These are phyloP conservation scores for Colletotrichum sp. DNA, from an alignment of 2,329 filamentous ascomycete species.

Conservation along the genomic window DNA sequence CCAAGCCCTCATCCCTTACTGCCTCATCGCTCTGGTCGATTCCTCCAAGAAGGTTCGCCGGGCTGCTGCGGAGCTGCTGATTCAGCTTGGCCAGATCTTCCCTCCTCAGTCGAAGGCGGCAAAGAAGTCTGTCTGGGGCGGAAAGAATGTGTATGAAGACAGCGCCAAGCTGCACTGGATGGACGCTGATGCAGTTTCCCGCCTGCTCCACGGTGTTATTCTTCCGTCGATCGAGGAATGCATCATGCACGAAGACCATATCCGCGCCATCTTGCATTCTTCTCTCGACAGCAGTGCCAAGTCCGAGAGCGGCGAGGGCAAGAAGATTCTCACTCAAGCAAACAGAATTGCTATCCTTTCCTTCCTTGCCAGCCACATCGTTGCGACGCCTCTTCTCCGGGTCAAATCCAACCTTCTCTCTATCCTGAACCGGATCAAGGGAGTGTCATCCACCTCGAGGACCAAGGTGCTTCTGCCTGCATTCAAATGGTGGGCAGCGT, in stretches of 20 bases:
- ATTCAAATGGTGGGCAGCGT: constrained; percentile 70
- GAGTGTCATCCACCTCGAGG: constrained; percentile 71
- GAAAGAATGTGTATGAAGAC: constrained; percentile 69
- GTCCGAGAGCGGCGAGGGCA: constrained; percentile 48
- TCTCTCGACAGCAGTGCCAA: constrained; percentile 58
- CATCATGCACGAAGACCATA: constrained; percentile 76
- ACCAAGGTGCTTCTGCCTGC: constrained; percentile 79
- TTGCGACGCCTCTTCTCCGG: constrained; percentile 69
- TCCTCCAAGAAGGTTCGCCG: constrained; percentile 77
- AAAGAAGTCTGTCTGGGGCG: constrained; percentile 61
- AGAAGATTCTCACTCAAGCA: constrained; percentile 62
- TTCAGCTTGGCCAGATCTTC: constrained; percentile 59
- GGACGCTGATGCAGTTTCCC: constrained; percentile 58
- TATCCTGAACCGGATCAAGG: constrained; percentile 74
- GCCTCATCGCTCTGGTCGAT: constrained; percentile 77
- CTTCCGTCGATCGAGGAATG: constrained; percentile 84
- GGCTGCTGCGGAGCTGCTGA: constrained; percentile 72
- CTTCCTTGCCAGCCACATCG: constrained; percentile 76
- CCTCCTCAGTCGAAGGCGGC: constrained; percentile 42
- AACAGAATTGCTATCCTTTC: constrained; percentile 69
- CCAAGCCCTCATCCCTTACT: constrained; percentile 84
- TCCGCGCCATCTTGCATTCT: constrained; percentile 67
- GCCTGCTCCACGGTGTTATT: constrained; percentile 70
- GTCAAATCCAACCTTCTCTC: constrained; percentile 77
- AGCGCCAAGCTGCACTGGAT: constrained; percentile 62